Base-by-base conservation (phyloP, 2,329 filamentous ascomycete species). In the Penicillium verrucosum region DNA sequence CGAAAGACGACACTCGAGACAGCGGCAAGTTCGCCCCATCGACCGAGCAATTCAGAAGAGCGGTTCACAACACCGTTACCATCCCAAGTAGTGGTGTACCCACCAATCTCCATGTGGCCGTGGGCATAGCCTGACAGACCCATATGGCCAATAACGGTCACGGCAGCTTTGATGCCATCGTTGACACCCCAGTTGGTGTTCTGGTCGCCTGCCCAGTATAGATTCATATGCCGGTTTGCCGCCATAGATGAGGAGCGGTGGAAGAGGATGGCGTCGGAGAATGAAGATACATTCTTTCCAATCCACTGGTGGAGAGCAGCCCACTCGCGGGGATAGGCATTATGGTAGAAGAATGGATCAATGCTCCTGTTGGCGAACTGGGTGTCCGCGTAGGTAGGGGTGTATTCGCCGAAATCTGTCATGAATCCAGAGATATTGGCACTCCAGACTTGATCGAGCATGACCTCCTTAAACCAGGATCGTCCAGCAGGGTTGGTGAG, bases 121-220 rank as follows among this genome's bases (percentile, higher is more conserved):
- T 74, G 70, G 1, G 69, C 64, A 47, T 70, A 75, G 14, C 73
- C 73, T 5, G 66, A 69, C 37, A 73, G 52, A 29, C 72, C 73
- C 70, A 75, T 73, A 53, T 75, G 73, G 5, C 68, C 65, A 59
- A 70, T 67, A 45, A 69, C 65, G 1, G 69, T 73, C 25, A 74
- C 62, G 25, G 67, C 67, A 18, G 69, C 68, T 46, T 73, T 72
- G 53, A 74, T 69, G 8, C 72, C 71, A 41, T 75, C 73, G 34
- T 73, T 69, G 25, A 67, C 54, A 4, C 68, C 67, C 68, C 68
- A 70, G 43, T 69, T 63, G 18, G 70, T 69, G 43, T 73, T 65
- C 47, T 75, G 71, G 43, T 75, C 73, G 37, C 73, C 72, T 4
- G 68, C 70, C 72, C 73, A 75, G 67, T 74, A 75, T 8, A 75